Percentiles rank a stretch among this genome's conserved stretches.
Evolutionary conservation across 1,284 basidiomycete species (phyloP).

Genomic region (Entoloma clypeatum): DNA sequence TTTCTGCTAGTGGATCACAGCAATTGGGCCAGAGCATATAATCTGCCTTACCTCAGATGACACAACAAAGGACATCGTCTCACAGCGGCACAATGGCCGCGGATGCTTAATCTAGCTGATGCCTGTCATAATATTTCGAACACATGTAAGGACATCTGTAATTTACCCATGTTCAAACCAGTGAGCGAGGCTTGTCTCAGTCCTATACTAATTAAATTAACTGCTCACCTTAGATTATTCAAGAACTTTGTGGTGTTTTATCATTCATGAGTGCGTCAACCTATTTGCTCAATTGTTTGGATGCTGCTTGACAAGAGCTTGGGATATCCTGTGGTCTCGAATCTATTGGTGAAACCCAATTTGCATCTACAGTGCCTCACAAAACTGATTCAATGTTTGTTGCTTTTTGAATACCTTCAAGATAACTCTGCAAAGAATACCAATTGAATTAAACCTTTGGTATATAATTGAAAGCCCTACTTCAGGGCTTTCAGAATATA

Average conservation of each 20-base stretch:
- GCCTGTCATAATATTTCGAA: conserved; percentile 22
- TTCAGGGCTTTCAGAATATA: no score
- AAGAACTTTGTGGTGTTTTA: conserved; percentile 10
- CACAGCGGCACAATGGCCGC: conserved; percentile 5
- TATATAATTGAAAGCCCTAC: no score
- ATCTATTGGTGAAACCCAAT: conserved; percentile 21
- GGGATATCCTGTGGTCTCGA: conserved; percentile 17
- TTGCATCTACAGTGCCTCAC: no score
- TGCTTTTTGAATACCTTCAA: no score
- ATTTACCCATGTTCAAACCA: conserved; percentile 14
- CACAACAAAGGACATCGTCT: conserved; percentile 9
- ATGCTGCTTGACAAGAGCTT: conserved; percentile 7
- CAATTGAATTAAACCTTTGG: no score
- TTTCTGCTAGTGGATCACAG: conserved; percentile 9
- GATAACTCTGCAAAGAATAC: no score
- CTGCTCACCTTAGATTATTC: conserved; percentile 9
- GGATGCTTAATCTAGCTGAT: conserved; percentile 19
- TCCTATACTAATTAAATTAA: background rate
- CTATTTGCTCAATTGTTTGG: conserved; percentile 11
- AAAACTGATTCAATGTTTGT: no score
- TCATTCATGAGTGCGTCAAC: conserved; percentile 16
- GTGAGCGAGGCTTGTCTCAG: conserved; percentile 8
- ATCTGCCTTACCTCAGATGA: conserved; percentile 5
- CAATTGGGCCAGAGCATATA: conserved; percentile 10
- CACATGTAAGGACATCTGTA: conserved; percentile 21